phyloP scores from a whole-genome alignment of 306 rosid species.

The Lathyrus tuberosus region DNA sequence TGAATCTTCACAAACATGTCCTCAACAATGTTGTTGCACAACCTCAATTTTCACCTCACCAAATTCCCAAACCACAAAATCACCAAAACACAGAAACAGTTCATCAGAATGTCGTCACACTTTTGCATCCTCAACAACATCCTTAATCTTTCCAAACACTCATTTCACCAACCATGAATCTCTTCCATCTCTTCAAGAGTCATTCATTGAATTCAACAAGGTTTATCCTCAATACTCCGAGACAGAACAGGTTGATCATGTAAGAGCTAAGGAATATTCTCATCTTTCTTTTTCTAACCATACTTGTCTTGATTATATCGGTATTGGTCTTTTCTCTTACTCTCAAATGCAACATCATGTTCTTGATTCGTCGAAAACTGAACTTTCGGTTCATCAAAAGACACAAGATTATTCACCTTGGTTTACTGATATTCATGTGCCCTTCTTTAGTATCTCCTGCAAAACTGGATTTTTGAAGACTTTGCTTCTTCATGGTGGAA shows the following conservation, averaged over 20 bases:
- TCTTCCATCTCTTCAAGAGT: slow-evolving; percentile 71
- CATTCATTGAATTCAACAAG: slow-evolving; percentile 66
- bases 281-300: slow-evolving; percentile 64
- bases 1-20: slow-evolving; percentile 53
- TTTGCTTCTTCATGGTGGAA: slow-evolving; percentile 68
- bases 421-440: slow-evolving; percentile 56
- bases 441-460: slow-evolving; percentile 71
- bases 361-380: slow-evolving; percentile 44
- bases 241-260: slow-evolving; percentile 63
- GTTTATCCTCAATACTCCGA: slow-evolving; percentile 69
- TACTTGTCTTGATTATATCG: slow-evolving; percentile 87
- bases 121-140: slow-evolving; percentile 59
- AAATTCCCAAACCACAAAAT: slow-evolving; percentile 22
- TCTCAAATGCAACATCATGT: slow-evolving; percentile 55
- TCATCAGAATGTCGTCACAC: slow-evolving; percentile 65
- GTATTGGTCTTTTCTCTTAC: slow-evolving; percentile 86
- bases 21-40: slow-evolving; percentile 67
- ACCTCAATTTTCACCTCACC: slow-evolving; percentile 52
- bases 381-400: slow-evolving; percentile 38
- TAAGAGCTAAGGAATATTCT: slow-evolving; percentile 66
- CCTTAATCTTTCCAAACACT: slow-evolving; percentile 70
- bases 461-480: slow-evolving; percentile 72
- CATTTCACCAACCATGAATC: slow-evolving; percentile 87
- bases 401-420: slow-evolving; percentile 28
- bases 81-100: slow-evolving; percentile 54